Evolutionary conservation across 2,329 filamentous ascomycete species (phyloP).

Genomic region (Trichoderma polysporum): DNA sequence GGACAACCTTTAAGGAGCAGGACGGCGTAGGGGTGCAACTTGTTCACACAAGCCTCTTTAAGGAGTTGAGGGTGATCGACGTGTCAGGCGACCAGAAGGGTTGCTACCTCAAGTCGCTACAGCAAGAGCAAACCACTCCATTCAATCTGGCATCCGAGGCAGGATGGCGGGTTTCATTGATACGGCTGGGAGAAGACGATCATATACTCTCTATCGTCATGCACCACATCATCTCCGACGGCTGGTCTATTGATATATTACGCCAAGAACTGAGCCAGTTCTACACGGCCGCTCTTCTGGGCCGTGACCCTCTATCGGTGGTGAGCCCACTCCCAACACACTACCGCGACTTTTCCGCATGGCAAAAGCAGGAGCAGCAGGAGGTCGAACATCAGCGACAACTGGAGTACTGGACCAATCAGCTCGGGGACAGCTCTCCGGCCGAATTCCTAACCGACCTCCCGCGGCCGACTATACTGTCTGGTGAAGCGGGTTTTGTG

Average conservation of each 20-base stretch:
- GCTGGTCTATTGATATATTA: constrained; percentile 28
- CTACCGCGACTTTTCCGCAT: constrained; percentile 30
- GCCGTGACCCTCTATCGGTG: constrained; percentile 10
- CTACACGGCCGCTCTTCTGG: constrained; percentile 21
- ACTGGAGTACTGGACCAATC: constrained; percentile 27
- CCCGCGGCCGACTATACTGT: constrained; percentile 21
- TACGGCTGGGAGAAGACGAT: constrained; percentile 3
- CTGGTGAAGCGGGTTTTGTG: constrained; percentile 21
- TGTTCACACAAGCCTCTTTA: constrained; percentile 4
- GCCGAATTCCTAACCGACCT: constrained; percentile 25
- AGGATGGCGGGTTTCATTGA: constrained; percentile 24
- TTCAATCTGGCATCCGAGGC: constrained; percentile 21
- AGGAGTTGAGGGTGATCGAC: constrained; percentile 5
- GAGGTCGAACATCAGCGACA: constrained; percentile 25
- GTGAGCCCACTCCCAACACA: constrained; percentile 26
- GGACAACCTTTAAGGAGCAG: constrained; percentile 10
- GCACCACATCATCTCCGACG: constrained; percentile 30
- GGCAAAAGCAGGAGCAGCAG: constrained; percentile 27
- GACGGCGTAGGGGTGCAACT: constrained; percentile 21
- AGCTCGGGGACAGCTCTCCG: constrained; percentile 23
- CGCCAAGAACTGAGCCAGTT: constrained; percentile 16
- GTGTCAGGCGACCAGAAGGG: background rate
- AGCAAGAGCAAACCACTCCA: constrained; percentile 14
- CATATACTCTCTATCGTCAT: constrained; percentile 25
- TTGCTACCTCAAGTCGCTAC: background rate